A percentile compares a stretch with the other conserved stretches of the same genome.
phyloP scores from a whole-genome alignment of 73 alveolate species.

The Paramecium sexaurelia region DNA sequence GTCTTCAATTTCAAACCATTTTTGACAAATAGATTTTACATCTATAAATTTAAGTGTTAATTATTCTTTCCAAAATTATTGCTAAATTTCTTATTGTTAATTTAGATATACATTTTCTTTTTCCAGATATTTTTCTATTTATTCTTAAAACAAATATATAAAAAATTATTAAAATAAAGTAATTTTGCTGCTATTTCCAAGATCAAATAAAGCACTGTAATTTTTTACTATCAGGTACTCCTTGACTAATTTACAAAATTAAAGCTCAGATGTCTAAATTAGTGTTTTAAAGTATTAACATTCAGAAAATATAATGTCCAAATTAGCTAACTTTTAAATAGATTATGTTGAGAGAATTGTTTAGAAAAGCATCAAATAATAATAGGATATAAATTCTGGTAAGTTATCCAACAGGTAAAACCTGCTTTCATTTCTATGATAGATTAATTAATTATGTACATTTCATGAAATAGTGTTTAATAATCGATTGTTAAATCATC shows the following conservation, averaged over 20 bases:
- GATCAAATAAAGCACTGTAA: not conserved
- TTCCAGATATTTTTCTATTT: not conserved
- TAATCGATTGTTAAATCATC: not conserved
- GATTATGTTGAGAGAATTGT: not conserved
- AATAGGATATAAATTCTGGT: slow-evolving; percentile 5
- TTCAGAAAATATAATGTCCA: not conserved
- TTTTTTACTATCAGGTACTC: not conserved
- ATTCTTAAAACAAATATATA: not conserved
- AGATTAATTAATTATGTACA: not conserved
- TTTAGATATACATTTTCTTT: too few relatives aligned
- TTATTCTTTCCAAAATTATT: not conserved
- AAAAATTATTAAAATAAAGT: slow-evolving; percentile 7
- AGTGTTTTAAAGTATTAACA: not conserved
- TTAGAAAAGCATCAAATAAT: not conserved
- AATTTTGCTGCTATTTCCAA: not conserved
- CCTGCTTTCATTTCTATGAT: not conserved
- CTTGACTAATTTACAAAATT: not conserved
- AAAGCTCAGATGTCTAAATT: not conserved
- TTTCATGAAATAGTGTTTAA: not conserved
- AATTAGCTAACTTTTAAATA: not conserved
- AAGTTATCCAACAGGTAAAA: not conserved
- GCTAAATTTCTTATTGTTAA: not conserved
- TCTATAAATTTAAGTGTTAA: not conserved
- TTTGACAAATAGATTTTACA: not conserved
- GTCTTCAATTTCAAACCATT: not conserved